Evolutionary conservation across 164 flowering plant genomes (phyloP).

Genomic region (Platanus orientalis): DNA sequence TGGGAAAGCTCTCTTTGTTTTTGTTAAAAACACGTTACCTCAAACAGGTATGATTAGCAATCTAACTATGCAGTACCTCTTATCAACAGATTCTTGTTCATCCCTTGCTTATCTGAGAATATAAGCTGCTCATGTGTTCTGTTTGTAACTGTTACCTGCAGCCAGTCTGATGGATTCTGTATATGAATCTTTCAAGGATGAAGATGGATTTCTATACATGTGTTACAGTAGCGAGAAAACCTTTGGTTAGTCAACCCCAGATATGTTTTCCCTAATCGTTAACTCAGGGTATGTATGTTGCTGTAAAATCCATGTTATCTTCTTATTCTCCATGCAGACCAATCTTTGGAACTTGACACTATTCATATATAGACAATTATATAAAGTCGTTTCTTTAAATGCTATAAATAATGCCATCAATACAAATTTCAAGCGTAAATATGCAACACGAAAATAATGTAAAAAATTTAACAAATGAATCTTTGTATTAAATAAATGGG

Average conservation of each 20-base stretch:
- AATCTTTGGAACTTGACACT: no score
- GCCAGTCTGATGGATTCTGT: constrained; percentile 60
- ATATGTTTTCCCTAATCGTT: not conserved
- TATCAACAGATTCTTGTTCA: not conserved
- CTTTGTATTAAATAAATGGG: no score
- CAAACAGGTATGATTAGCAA: constrained; percentile 58
- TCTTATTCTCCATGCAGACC: not conserved
- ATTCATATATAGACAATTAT: no score
- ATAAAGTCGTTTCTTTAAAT: not conserved
- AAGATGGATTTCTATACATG: constrained; percentile 85
- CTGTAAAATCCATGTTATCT: not conserved
- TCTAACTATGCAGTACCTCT: not conserved
- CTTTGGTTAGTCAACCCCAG: constrained; percentile 37
- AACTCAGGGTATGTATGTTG: constrained; percentile 1
- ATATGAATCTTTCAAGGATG: constrained; percentile 68
- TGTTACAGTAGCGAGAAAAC: constrained; percentile 94
- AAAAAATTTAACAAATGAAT: no score
- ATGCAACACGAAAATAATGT: no score
- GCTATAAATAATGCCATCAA: no score
- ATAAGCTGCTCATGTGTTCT: not conserved
- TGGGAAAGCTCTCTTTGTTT: constrained; percentile 92
- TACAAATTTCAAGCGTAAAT: no score
- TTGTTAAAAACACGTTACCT: constrained; percentile 85
- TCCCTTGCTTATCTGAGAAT: not conserved
- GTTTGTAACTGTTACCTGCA: constrained; percentile 25